Conservation (phyloP, 352 stramenopile species). For the Blastocystis sp. region DNA sequence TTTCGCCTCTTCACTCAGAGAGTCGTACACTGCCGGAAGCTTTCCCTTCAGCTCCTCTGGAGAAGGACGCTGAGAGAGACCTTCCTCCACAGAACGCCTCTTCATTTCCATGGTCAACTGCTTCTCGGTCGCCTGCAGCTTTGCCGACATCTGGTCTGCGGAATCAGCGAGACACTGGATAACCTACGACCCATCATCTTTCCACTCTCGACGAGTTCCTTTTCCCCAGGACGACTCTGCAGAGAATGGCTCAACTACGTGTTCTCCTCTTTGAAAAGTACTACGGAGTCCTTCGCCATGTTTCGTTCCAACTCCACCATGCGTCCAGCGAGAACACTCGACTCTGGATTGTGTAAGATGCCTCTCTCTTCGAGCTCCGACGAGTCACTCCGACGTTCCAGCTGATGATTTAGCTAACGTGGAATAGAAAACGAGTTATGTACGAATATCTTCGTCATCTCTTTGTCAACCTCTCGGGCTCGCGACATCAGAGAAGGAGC, state of each 20-base stretch:
- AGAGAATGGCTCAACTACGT: background rate
- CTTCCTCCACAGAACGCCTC: background rate
- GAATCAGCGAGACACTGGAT: background rate
- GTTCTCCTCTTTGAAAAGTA: background rate
- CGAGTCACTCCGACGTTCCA: background rate
- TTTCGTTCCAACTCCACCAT: background rate
- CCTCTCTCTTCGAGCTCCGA: background rate
- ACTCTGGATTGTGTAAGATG: background rate
- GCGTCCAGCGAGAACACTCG: background rate
- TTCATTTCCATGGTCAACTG: background rate
- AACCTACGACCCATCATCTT: conserved; percentile 4
- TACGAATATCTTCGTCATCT: conserved; percentile 12
- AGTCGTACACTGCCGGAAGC: background rate
- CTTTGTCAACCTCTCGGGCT: background rate
- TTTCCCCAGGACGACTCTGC: background rate
- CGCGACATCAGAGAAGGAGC: background rate
- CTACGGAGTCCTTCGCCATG: background rate
- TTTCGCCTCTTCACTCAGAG: background rate
- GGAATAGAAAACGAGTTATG: background rate
- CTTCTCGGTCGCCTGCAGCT: background rate
- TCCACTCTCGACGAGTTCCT: background rate
- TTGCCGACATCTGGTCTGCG: conserved; percentile 1
- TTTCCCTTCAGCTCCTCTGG: background rate
- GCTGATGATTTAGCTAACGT: background rate
- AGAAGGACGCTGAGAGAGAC: background rate